Evolutionary conservation across 768 basidiomycete species (phyloP), one percentile per base, ranked within the genome.

Genomic region (Tylopilus subfusipes): DNA sequence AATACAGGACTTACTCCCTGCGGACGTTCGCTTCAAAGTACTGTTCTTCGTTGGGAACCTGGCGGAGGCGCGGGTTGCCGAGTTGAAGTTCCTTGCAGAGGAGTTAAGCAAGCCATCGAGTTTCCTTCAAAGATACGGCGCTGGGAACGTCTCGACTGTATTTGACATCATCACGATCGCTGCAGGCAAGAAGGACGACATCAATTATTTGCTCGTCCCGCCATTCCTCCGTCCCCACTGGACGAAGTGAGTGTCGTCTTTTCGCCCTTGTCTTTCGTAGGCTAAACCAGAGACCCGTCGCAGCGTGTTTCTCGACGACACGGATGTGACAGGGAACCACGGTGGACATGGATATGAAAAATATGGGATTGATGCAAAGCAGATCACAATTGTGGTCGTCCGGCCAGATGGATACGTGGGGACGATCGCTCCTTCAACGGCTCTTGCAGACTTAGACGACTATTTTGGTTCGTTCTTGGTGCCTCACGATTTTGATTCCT

Each of bases 391-490:
- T 6, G 72, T 74, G 21, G 59, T 77, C 11, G 59, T 76, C 38
- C 71, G 75, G 11, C 75, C 76, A 6, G 75, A 77, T 52, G 74
- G 76, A 33, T 76, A 74, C 51, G 68, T 76, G 2, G 75, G 75
- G 16, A 63, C 65, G 40, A 52, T 76, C 25, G 65, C 61, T 18
- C 67, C 71, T 13, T 64, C 70, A 21, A 57, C 42, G 19, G 60
- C 53, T 31, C 61, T 88, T 42, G 34, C 34, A 2, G 34, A 36
- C 34, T 16, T 36, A 16, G 34, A 24, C 29, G 21, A 21, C 2
- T 87, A 86, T 62, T 82, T 88, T 38, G 62, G 65, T 1, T 61
- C 64, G 1, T 84, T 86, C 61, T 68, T 78, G 66, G 51, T 64
- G n/a, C 30, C 66, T 42, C 48, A 8, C 10, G 11, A 11, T 11